These are phyloP conservation scores for Rhinocladiella similis DNA, from an alignment of 2,329 filamentous ascomycete species.

Conservation along the genomic window DNA sequence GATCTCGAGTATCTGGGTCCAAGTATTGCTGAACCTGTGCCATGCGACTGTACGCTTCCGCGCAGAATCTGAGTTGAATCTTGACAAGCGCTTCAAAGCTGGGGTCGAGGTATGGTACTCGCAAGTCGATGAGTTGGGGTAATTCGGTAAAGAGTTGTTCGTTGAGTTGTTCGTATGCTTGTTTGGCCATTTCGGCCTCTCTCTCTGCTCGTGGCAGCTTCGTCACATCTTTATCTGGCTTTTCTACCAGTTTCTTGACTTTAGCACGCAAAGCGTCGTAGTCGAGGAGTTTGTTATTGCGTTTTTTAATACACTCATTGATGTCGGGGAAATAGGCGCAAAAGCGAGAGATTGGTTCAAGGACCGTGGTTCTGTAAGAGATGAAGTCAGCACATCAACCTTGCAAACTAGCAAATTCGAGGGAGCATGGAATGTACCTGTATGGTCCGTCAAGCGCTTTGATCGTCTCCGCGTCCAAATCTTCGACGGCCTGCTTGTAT, in stretches of 20 bases:
- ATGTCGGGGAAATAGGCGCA: conserved; percentile 99
- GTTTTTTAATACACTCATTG: conserved; percentile 99
- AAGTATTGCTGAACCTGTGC: conserved; percentile 98
- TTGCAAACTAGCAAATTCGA: no score
- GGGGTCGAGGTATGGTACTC: conserved; percentile 94
- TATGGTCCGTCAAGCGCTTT: conserved; percentile 97
- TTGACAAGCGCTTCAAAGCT: conserved; percentile 98
- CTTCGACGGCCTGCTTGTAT: conserved; percentile 98
- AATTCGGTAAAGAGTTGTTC: conserved; percentile 92
- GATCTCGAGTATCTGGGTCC: conserved; percentile 90
- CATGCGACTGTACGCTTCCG: conserved; percentile 96
- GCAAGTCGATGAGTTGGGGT: conserved; percentile 92
- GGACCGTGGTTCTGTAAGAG: conserved; percentile 71
- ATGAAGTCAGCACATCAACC: conserved; percentile 4
- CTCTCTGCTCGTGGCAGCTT: conserved; percentile 95
- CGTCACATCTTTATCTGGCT: conserved; percentile 96
- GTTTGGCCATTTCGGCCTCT: conserved; percentile 91
- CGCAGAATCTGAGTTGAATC: conserved; percentile 96
- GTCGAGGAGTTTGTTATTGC: conserved; percentile 96
- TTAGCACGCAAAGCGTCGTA: conserved; percentile 95
- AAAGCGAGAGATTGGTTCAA: conserved; percentile 93
- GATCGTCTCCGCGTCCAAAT: conserved; percentile 96
- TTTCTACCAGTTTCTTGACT: conserved; percentile 95
- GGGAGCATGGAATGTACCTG: conserved; percentile 51
- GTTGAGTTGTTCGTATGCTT: conserved; percentile 93